These are phyloP conservation scores for Talaromyces sp. DNA, from an alignment of 2,329 filamentous ascomycete genomes.

Conservation along the genomic window DNA sequence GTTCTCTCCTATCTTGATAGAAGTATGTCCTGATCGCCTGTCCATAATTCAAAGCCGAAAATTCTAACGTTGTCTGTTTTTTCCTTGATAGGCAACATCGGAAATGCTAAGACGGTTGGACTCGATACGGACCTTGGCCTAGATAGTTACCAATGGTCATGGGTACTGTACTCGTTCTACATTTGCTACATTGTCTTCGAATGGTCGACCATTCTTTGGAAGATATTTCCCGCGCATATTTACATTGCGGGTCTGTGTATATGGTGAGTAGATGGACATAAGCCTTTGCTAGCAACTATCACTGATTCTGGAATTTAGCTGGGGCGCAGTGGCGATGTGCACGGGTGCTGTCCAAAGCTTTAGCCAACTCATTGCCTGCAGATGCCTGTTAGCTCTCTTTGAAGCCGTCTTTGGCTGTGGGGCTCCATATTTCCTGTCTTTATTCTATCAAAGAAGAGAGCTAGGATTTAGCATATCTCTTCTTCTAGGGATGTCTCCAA, in stretches of 20 bases:
- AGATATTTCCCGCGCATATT: conserved; percentile 27
- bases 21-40: not conserved
- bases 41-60: not conserved
- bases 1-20: conserved; percentile 27
- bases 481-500: conserved; percentile 45
- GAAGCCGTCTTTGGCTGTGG: conserved; percentile 27
- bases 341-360: conserved; percentile 25
- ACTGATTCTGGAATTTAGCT: conserved; percentile 12
- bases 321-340: conserved; percentile 31
- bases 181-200: conserved; percentile 30
- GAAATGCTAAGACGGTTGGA: conserved; percentile 30
- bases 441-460: conserved; percentile 56
- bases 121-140: conserved; percentile 23
- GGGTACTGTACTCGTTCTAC: conserved; percentile 30
- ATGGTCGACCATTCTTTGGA: conserved; percentile 30
- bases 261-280: conserved; percentile 19
- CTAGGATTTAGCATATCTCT: conserved; percentile 53
- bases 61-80: not conserved
- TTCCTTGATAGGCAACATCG: conserved; percentile 15
- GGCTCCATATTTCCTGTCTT: conserved; percentile 41
- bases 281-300: not conserved
- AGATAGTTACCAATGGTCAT: conserved; percentile 24
- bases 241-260: conserved; percentile 24
- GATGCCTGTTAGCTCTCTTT: conserved; percentile 25
- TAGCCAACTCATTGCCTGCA: conserved; percentile 23